phyloP scores from a whole-genome alignment of 2,329 filamentous ascomycete genomes.

The Rutstroemia sydowiana region DNA sequence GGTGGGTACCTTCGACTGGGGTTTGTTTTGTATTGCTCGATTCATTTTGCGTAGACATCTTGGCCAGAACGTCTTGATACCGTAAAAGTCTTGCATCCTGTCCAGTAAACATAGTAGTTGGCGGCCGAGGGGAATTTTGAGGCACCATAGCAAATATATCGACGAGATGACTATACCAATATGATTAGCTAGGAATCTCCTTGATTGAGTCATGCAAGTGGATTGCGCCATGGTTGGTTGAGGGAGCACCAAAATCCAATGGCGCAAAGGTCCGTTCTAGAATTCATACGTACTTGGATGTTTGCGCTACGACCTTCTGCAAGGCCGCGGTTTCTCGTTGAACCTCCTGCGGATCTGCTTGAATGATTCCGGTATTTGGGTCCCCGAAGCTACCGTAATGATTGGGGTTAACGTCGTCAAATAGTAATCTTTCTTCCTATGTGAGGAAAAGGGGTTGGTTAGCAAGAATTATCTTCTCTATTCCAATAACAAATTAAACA shows the following conservation, averaged over 20 bases:
- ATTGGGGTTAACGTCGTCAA: conserved; percentile 51
- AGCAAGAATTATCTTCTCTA: too few relatives aligned
- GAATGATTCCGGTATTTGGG: conserved; percentile 40
- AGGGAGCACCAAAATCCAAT: background rate
- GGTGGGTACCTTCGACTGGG: conserved; percentile 20
- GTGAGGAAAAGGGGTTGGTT: background rate
- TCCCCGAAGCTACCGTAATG: conserved; percentile 59
- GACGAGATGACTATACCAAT: conserved; percentile 50
- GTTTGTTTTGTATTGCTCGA: conserved; percentile 31
- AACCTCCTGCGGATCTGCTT: conserved; percentile 53
- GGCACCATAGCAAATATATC: conserved; percentile 60
- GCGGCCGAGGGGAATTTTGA: conserved; percentile 36
- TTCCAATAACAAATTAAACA: background rate
- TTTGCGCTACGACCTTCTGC: conserved; percentile 55
- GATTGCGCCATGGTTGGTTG: too few relatives aligned
- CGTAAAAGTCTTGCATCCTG: conserved; percentile 49
- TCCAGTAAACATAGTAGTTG: conserved; percentile 37
- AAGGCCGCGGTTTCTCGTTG: conserved; percentile 59
- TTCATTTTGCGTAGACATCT: conserved; percentile 44
- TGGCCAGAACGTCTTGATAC: conserved; percentile 56
- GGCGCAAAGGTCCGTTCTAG: conserved; percentile 7
- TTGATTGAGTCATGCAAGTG: background rate
- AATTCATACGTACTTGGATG: conserved; percentile 46
- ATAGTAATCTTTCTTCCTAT: conserved; percentile 43
- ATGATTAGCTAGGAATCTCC: conserved; percentile 13